These are phyloP conservation scores for Fonsecaea monophora DNA, from an alignment of 2,329 filamentous ascomycete species.

Conservation along the genomic window DNA sequence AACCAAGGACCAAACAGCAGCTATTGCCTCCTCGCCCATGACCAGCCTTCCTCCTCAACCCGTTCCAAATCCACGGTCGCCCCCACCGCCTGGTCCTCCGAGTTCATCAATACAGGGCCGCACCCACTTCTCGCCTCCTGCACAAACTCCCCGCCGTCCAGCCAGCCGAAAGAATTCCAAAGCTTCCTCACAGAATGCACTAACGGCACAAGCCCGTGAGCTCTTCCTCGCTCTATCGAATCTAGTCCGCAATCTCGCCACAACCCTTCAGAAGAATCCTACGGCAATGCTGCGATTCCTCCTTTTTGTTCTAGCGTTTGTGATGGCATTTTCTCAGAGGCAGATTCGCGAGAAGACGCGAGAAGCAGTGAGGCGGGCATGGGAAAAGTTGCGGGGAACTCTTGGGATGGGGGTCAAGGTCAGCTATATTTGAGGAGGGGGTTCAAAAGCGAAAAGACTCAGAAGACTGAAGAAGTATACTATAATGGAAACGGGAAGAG, in stretches of 20 bases:
- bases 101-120: slow-evolving; percentile 15
- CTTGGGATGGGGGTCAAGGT: slow-evolving; percentile 97
- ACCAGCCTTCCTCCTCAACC: slow-evolving; percentile 28
- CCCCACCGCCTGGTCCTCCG: slow-evolving; percentile 8
- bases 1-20: slow-evolving; percentile 15
- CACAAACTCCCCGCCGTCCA: slow-evolving; percentile 29
- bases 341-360: slow-evolving; percentile 77
- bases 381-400: slow-evolving; percentile 82
- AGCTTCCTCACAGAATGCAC: slow-evolving; percentile 39
- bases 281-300: slow-evolving; percentile 67
- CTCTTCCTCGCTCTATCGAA: slow-evolving; percentile 57
- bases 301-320: slow-evolving; percentile 78
- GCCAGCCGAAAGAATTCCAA: slow-evolving; percentile 23
- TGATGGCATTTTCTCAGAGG: slow-evolving; percentile 76
- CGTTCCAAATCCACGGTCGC: slow-evolving; percentile 24
- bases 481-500: background rate
- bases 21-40: slow-evolving; percentile 6
- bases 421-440: slow-evolving; percentile 72
- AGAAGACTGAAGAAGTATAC: background rate
- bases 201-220: slow-evolving; percentile 53
- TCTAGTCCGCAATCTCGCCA: slow-evolving; percentile 58
- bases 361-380: slow-evolving; percentile 71
- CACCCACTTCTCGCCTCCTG: slow-evolving; percentile 34
- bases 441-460: background rate
- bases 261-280: slow-evolving; percentile 61